Base-by-base conservation (phyloP, 2,329 filamentous ascomycete species). In the Phoma sp. region DNA sequence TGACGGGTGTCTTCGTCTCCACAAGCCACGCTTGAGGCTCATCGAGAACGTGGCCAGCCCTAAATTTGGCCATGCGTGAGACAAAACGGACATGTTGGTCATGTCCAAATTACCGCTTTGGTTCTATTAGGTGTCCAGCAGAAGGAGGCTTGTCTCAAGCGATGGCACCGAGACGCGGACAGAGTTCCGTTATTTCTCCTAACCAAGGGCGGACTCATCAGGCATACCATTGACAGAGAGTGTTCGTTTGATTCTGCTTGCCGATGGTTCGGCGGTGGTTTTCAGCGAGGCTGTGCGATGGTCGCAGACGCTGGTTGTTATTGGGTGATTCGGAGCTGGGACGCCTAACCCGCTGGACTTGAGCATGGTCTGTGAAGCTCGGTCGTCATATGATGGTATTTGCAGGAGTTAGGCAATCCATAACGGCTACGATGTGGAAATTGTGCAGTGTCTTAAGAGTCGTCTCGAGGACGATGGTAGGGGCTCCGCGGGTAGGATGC, bases 21-120 rank as follows among this genome's bases (percentile, higher is more conserved):
- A 57, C 43, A 38, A 48, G 53, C 38, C 53, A 51, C 53, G 43
- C 47, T 51, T 51, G 48, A 57, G 48, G 39, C 53, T 47, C 39
- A 19, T 39, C 53, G 33, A 47, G 48, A 48, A 43, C 38, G 19
- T 40, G 33, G 47, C 17, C n/a, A 29, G 48, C 53, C 48, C 45
- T 39, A 46, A 12, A 21, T 29, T 29, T 44, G 25, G 47, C 27
- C 27, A 40, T 25, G n/a, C n/a, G 38, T 46, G 35, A 51, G 48
- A 51, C 53, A 43, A n/a, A 19, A 24, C 35, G 17, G 21, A 33
- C 38, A 10, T 43, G 1, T 37, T 6, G 38, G 37, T 38, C 12
- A 33, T 32, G 41, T 37, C 9, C 43, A 10, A 8, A 17, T 38
- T 38, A n/a, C 43, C 43, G 15, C 15, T 47, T 55, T 31, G 4